A percentile compares a stretch with the other conserved stretches of the same genome.
Conservation (phyloP, 2,329 filamentous ascomycete species). For the Pyrenophora graminea region DNA sequence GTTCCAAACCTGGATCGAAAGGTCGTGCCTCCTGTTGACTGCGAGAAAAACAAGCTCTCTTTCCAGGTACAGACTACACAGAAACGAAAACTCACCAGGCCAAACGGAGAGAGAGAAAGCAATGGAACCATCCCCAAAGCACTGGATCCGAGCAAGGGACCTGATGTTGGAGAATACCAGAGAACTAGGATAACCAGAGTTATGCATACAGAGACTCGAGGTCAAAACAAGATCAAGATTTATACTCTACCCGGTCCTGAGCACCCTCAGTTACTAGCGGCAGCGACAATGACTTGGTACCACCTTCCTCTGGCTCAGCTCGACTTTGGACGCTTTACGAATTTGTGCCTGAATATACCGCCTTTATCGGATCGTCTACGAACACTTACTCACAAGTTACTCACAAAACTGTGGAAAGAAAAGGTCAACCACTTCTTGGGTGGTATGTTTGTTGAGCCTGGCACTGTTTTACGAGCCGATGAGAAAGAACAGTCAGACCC, state of each 20-base stretch:
- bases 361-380: slow-evolving; percentile 22
- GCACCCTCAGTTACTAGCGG: slow-evolving; percentile 8
- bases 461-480: slow-evolving; percentile 38
- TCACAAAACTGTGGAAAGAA: slow-evolving; percentile 32
- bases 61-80: slow-evolving; percentile 23
- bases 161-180: slow-evolving; percentile 22
- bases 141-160: neutral
- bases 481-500: slow-evolving; percentile 23
- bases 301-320: slow-evolving; percentile 29
- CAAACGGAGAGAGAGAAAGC: neutral
- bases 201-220: slow-evolving; percentile 17
- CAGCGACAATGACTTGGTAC: slow-evolving; percentile 30
- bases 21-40: slow-evolving; percentile 19
- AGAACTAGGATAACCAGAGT: slow-evolving; percentile 33
- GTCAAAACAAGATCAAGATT: slow-evolving; percentile 26
- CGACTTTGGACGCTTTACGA: slow-evolving; percentile 33
- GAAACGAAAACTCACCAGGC: neutral
- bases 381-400: slow-evolving; percentile 18
- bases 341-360: slow-evolving; percentile 28
- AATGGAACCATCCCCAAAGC: neutral
- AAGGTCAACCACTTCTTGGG: slow-evolving; percentile 29
- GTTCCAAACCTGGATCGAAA: neutral
- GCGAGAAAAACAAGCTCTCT: slow-evolving; percentile 31
- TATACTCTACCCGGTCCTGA: slow-evolving; percentile 29
- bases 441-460: slow-evolving; percentile 42